phyloP scores from a whole-genome alignment of 1,284 basidiomycete genomes.

The Cystobasidiaceae sp. region DNA sequence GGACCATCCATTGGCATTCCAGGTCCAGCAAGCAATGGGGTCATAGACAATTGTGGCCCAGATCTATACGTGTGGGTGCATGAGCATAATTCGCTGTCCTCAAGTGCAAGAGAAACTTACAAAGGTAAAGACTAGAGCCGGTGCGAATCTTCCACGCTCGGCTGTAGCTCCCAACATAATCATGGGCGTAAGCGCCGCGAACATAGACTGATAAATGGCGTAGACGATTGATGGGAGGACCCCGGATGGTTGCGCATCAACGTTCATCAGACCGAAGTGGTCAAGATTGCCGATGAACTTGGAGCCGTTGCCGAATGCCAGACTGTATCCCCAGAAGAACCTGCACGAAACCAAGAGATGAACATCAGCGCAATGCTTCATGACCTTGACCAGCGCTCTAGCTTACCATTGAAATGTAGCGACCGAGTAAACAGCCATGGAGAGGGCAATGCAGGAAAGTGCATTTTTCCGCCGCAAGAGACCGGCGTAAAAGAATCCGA shows the following conservation, averaged over 20 bases:
- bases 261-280: constrained; percentile 57
- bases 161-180: constrained; percentile 74
- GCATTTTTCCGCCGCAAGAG: constrained; percentile 78
- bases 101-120: background rate
- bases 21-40: constrained; percentile 39
- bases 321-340: constrained; percentile 44
- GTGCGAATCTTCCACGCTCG: constrained; percentile 79
- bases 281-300: constrained; percentile 68
- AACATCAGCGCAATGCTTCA: background rate
- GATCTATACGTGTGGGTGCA: background rate
- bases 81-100: background rate
- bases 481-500: constrained; percentile 77
- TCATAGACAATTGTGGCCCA: constrained; percentile 39
- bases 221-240: constrained; percentile 64
- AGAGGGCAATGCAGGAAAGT: constrained; percentile 82
- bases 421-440: constrained; percentile 68
- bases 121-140: constrained; percentile 82
- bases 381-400: too few relatives aligned
- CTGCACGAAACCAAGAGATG: constrained; percentile 34
- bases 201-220: constrained; percentile 85
- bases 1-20: constrained; percentile 31
- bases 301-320: constrained; percentile 54
- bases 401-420: constrained; percentile 60
- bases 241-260: constrained; percentile 59
- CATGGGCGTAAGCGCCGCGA: constrained; percentile 60